Evolutionary conservation across 2,329 filamentous ascomycete species (phyloP).

Genomic region (Phialophora macrospora): DNA sequence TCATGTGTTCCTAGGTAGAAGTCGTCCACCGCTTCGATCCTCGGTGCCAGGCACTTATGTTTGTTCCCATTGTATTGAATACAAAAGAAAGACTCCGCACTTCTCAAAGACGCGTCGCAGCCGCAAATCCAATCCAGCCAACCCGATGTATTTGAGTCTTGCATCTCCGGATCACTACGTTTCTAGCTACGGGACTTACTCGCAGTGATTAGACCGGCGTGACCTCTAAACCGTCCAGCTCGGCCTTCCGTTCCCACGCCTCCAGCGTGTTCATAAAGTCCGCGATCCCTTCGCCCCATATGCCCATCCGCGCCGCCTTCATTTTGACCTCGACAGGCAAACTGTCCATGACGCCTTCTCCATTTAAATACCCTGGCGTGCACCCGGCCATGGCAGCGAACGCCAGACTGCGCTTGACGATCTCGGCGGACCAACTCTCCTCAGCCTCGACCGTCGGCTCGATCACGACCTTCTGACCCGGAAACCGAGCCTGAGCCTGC

Average conservation of each 20-base stretch:
- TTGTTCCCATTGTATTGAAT: too few species aligned
- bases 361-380: constrained; percentile 61
- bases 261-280: constrained; percentile 41
- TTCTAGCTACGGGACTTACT: too few species aligned
- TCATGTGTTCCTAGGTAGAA: too few species aligned
- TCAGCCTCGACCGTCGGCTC: constrained; percentile 56
- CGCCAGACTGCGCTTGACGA: constrained; percentile 49
- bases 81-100: too few species aligned
- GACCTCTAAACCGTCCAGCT: constrained; percentile 39
- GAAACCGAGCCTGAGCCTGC: constrained; percentile 42
- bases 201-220: background rate
- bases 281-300: constrained; percentile 44
- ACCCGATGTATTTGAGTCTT: too few species aligned
- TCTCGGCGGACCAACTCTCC: constrained; percentile 53
- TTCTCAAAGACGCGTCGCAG: too few species aligned
- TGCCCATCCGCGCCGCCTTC: constrained; percentile 43
- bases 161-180: too few species aligned
- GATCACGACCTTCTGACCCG: constrained; percentile 39
- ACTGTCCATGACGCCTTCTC: constrained; percentile 48
- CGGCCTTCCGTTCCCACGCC: constrained; percentile 41
- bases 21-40: too few species aligned
- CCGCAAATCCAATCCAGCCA: too few species aligned
- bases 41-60: too few species aligned
- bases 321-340: constrained; percentile 41
- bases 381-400: constrained; percentile 54